Evolutionary conservation across 2,329 filamentous ascomycete species (phyloP).

Genomic region (Fusarium metavorans): DNA sequence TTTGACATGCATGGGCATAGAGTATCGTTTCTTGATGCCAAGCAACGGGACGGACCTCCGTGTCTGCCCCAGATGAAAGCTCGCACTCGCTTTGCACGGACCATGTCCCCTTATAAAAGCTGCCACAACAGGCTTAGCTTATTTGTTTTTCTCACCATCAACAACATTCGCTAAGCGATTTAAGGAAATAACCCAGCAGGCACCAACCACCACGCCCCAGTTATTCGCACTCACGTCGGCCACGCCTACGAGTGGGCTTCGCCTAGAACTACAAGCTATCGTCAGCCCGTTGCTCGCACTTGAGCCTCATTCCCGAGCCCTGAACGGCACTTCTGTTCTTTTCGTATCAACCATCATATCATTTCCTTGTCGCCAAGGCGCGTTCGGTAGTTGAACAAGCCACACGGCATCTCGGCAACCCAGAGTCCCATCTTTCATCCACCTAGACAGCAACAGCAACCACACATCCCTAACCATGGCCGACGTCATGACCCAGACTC

Average conservation of each 20-base stretch:
- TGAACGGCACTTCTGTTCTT: constrained; percentile 14
- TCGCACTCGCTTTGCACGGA: constrained; percentile 33
- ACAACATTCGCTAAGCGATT: background rate
- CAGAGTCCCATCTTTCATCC: constrained; percentile 8
- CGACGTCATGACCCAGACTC: constrained; percentile 48
- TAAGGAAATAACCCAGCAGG: background rate
- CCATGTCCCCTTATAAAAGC: background rate
- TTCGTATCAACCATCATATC: constrained; percentile 5
- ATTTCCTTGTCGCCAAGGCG: constrained; percentile 22
- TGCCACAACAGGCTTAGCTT: background rate
- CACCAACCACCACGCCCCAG: background rate
- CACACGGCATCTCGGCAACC: background rate
- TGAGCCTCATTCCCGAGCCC: constrained; percentile 3
- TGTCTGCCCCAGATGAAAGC: background rate
- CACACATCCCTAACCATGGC: constrained; percentile 39
- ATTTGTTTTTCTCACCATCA: background rate
- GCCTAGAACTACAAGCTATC: background rate
- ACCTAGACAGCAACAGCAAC: constrained; percentile 5
- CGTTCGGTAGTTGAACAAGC: background rate
- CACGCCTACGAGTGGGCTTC: background rate
- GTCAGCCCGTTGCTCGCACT: background rate
- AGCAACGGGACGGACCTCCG: background rate
- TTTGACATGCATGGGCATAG: background rate
- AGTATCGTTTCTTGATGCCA: background rate
- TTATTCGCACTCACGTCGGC: background rate